These are phyloP conservation scores for Boletus barrowsii DNA, from an alignment of 768 basidiomycete species.

Conservation along the genomic window DNA sequence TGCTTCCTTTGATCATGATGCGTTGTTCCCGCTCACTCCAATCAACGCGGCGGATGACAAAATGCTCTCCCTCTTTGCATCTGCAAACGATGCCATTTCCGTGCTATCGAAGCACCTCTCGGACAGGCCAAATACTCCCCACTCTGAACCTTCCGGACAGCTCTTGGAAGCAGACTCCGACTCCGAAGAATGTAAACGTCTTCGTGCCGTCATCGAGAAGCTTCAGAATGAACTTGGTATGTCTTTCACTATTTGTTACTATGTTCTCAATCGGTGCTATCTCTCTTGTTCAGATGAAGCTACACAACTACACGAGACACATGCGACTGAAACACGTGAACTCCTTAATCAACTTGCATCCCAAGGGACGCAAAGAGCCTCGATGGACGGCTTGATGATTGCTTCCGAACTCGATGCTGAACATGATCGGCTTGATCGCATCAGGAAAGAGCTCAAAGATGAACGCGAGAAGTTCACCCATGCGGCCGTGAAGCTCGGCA, in stretches of 20 bases:
- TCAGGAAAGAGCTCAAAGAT: slow-evolving; percentile 56
- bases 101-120: slow-evolving; percentile 29
- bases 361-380: slow-evolving; percentile 34
- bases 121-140: slow-evolving; percentile 6
- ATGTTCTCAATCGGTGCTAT: slow-evolving; percentile 7
- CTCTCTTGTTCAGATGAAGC: slow-evolving; percentile 39
- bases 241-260: slow-evolving; percentile 13
- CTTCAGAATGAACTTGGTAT: slow-evolving; percentile 61
- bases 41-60: slow-evolving; percentile 48
- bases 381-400: slow-evolving; percentile 47
- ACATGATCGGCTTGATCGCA: slow-evolving; percentile 48
- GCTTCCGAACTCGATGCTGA: slow-evolving; percentile 54
- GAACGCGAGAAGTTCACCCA: slow-evolving; percentile 65
- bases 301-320: slow-evolving; percentile 42
- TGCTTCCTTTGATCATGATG: slow-evolving; percentile 41
- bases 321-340: slow-evolving; percentile 46
- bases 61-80: slow-evolving; percentile 41
- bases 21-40: slow-evolving; percentile 54
- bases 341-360: slow-evolving; percentile 54
- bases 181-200: slow-evolving; percentile 43
- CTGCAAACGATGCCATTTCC: slow-evolving; percentile 37
- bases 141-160: slow-evolving; percentile 15
- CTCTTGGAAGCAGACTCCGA: slow-evolving; percentile 23
- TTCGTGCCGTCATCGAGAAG: slow-evolving; percentile 48
- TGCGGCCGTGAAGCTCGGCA: slow-evolving; percentile 58